Evolutionary conservation across 352 stramenopile genomes (phyloP), one percentile per base, ranked within the genome.

Genomic region (Globisporangium paddicum): DNA sequence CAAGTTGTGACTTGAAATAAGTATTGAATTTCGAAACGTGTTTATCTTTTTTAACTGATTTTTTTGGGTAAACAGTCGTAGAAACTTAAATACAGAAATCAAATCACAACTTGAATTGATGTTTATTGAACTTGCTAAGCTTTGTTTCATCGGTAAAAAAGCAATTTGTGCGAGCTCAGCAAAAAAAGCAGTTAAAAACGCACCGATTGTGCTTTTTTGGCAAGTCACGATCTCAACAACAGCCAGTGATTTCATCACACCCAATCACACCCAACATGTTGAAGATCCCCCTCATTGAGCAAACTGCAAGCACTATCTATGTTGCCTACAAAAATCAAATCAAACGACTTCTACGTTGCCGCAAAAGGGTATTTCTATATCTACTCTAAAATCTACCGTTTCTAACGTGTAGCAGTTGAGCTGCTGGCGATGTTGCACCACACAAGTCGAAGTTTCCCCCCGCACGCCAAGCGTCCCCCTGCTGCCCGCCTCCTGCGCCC

Each of bases 361-460:
- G 1, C 11, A 60, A 38, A 6, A 2, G 9, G 18, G 26, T 0
- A 52, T 53, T 66, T 62, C 58, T 64, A 64, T 19, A 4, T 11
- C n/a, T 26, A 32, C 47, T 57, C 32, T 26, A 48, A 55, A 55
- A n/a, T 58, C 44, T 64, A 60, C 14, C 45, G 54, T 66, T 61
- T 66, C 60, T 41, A 62, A 66, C 44, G 49, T 66, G 58, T 64
- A 64, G 58, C 48, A 64, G 58, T 64, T 64, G 58, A 40, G 30
- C 9, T 16, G 9, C 21, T 21, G 8, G 8, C 21, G 25, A 32
- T 40, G n/a, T 41, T 26, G 40, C 58, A 49, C 58, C 56, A 57
- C 46, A 40, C 56, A 55, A 63, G 57, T 56, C 47, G 57, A 55
- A 63, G 57, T 56, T 47, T 38, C 45, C 16, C 55, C 23, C 37